Percentiles rank a stretch among this genome's conserved stretches.
These are phyloP conservation scores for Diutina scorzettiae DNA, from an alignment of 1,139 yeast genomes.

Conservation along the genomic window DNA sequence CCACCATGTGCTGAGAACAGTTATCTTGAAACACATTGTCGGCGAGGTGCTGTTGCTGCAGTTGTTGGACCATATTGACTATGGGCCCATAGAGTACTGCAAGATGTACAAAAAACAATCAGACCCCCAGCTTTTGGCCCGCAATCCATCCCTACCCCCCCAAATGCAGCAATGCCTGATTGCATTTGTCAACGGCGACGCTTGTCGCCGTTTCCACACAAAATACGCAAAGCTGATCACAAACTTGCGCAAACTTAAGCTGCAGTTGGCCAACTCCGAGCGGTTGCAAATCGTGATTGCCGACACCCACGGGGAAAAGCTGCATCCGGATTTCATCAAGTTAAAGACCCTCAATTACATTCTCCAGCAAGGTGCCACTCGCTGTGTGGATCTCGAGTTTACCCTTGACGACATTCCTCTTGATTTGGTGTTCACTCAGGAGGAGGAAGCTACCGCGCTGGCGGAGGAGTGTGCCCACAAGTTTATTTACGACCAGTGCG, in stretches of 20 bases:
- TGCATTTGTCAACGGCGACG: conserved; percentile 28
- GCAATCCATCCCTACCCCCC: background rate
- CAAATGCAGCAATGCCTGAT: conserved; percentile 22
- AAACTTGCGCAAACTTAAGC: conserved; percentile 18
- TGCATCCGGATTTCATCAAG: conserved; percentile 25
- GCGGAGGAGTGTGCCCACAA: conserved; percentile 11
- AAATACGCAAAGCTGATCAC: conserved; percentile 20
- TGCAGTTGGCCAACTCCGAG: conserved; percentile 18
- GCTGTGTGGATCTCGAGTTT: conserved; percentile 19
- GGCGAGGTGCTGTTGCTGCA: conserved; percentile 19
- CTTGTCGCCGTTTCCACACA: conserved; percentile 23
- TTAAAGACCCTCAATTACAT: conserved; percentile 32
- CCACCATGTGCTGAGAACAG: conserved; percentile 28
- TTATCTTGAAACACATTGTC: conserved; percentile 22
- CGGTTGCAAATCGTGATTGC: conserved; percentile 19
- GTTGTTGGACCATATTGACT: conserved; percentile 23
- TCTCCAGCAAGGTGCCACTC: conserved; percentile 28
- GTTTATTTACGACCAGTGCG: conserved; percentile 14
- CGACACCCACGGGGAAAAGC: conserved; percentile 14
- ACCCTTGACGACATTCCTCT: conserved; percentile 7
- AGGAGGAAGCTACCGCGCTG: conserved; percentile 7
- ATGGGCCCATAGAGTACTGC: conserved; percentile 34
- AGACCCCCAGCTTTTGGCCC: conserved; percentile 15
- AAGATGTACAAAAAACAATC: conserved; percentile 23
- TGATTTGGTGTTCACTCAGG: conserved; percentile 4